Evolutionary conservation across 257 asterid species (phyloP).

Genomic region (Nicotiana knightiana): DNA sequence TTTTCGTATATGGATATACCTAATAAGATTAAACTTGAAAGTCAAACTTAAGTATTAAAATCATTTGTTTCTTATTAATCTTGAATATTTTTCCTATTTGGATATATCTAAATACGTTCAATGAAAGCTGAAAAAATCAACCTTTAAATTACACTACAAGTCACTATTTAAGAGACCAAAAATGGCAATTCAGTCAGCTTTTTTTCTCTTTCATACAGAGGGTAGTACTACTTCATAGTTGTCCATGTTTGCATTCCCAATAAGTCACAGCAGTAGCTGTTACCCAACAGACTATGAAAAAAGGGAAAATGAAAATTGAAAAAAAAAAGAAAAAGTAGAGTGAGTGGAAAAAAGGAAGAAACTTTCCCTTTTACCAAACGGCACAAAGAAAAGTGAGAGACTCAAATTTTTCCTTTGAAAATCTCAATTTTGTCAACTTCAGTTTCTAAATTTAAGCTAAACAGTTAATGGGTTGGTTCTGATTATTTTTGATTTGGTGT

Average conservation of each 20-base stretch:
- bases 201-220: not conserved
- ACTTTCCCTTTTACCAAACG: constrained; percentile 61
- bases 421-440: constrained; percentile 31
- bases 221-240: not conserved
- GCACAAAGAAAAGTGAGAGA: constrained; percentile 45
- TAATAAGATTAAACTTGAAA: not conserved
- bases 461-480: constrained; percentile 33
- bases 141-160: not conserved
- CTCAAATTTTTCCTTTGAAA: constrained; percentile 34
- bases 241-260: constrained; percentile 8
- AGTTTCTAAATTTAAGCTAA: constrained; percentile 32
- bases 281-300: constrained; percentile 2
- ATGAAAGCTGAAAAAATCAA: not conserved
- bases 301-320: constrained; percentile 6
- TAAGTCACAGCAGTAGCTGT: constrained; percentile 6
- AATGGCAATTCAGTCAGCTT: not conserved
- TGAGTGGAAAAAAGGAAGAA: constrained; percentile 14
- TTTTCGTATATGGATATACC: not conserved
- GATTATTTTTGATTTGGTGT: constrained; percentile 20
- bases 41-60: not conserved
- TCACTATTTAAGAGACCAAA: not conserved
- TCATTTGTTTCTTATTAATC: not conserved
- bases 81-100: not conserved
- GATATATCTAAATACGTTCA: not conserved
- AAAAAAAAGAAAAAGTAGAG: not conserved